Conservation (phyloP, 2,329 filamentous ascomycete species). For the Venturia asperata region DNA sequence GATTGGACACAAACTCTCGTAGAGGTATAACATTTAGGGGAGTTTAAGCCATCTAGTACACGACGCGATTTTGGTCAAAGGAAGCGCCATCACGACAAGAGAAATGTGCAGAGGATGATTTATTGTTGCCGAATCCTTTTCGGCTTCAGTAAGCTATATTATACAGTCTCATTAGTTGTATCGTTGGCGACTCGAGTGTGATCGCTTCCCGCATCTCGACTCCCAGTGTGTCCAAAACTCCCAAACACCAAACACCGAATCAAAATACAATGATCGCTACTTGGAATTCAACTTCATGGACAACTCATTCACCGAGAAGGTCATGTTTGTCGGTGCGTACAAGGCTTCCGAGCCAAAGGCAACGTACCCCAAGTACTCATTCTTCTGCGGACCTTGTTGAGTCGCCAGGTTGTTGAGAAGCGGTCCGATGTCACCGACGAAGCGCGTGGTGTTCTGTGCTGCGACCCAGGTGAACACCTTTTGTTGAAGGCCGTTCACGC, state of each 20-base stretch:
- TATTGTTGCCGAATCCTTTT: not conserved
- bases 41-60: too few species aligned
- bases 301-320: constrained; percentile 39
- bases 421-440: constrained; percentile 42
- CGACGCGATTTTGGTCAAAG: too few species aligned
- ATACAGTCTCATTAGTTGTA: not conserved
- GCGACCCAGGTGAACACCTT: constrained; percentile 48
- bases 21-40: too few species aligned
- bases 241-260: not conserved
- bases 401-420: constrained; percentile 39
- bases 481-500: constrained; percentile 37
- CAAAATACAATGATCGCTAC: not conserved
- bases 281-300: constrained; percentile 27
- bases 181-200: not conserved
- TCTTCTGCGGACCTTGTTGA: constrained; percentile 34
- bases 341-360: constrained; percentile 48
- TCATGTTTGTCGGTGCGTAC: constrained; percentile 39
- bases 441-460: constrained; percentile 31
- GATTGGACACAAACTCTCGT: too few species aligned
- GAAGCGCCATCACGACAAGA: not conserved
- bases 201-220: not conserved
- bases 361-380: constrained; percentile 47
- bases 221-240: not conserved
- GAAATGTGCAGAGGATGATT: not conserved
- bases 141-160: not conserved